Evolutionary conservation across 108 stramenopile genomes (phyloP).

Genomic region (Skeletonema potamos): DNA sequence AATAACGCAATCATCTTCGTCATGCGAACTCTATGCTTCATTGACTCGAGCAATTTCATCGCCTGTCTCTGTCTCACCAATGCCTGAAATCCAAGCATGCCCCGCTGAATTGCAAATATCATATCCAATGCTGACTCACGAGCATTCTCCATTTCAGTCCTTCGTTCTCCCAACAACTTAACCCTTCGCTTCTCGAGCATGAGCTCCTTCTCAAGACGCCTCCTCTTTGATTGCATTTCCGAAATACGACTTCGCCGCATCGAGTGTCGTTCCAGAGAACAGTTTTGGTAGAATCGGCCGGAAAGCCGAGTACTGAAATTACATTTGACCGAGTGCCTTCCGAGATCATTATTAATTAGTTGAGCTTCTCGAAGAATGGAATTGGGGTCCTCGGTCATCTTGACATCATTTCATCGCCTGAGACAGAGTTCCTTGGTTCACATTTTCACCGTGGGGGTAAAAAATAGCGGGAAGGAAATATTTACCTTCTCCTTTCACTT

Average conservation of each 20-base stretch:
- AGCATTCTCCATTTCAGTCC: constrained; percentile 20
- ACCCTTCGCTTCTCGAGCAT: constrained; percentile 25
- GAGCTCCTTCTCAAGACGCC: constrained; percentile 31
- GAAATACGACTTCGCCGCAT: constrained; percentile 17
- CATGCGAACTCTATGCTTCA: constrained; percentile 20
- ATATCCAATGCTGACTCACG: constrained; percentile 21
- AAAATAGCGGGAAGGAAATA: too few relatives aligned
- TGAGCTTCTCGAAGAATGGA: constrained; percentile 31
- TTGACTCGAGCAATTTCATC: constrained; percentile 11
- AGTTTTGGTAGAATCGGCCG: constrained; percentile 38
- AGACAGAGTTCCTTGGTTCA: too few relatives aligned
- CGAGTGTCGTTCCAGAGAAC: constrained; percentile 40
- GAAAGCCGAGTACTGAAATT: constrained; percentile 37
- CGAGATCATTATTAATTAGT: constrained; percentile 38
- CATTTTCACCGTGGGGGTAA: too few relatives aligned
- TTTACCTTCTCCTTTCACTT: too few relatives aligned
- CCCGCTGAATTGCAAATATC: constrained; percentile 13
- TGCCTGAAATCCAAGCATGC: constrained; percentile 21
- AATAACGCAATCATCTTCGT: constrained; percentile 15
- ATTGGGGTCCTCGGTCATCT: not conserved
- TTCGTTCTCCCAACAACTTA: constrained; percentile 9
- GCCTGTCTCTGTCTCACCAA: constrained; percentile 18
- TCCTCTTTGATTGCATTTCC: constrained; percentile 30
- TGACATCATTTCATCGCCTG: too few relatives aligned
- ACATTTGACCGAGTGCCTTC: constrained; percentile 37